These are phyloP conservation scores for Keithomyces neogunnii DNA, from an alignment of 2,329 filamentous ascomycete species.

Conservation along the genomic window DNA sequence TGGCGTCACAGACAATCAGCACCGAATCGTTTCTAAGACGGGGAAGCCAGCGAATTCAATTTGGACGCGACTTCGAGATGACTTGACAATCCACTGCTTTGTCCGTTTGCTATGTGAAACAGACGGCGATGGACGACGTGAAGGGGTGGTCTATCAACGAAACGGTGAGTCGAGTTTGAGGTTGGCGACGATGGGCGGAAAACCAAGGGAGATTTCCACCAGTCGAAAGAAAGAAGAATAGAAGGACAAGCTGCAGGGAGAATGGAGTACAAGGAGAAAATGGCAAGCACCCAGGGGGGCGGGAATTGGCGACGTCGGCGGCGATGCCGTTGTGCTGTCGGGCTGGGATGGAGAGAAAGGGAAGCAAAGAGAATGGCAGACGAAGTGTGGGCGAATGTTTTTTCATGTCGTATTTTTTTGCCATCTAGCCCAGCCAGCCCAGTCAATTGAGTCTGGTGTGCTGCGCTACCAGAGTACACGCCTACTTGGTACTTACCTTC, in stretches of 20 bases:
- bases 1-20: constrained; percentile 1
- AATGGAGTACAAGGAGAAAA: constrained; percentile 6
- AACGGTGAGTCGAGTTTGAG: background rate
- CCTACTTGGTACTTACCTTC: too few relatives aligned
- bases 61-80: background rate
- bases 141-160: constrained; percentile 3
- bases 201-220: background rate
- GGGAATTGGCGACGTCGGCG: constrained; percentile 16
- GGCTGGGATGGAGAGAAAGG: constrained; percentile 16
- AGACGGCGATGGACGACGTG: background rate
- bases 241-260: constrained; percentile 7
- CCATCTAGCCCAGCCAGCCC: background rate
- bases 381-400: constrained; percentile 14
- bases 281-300: constrained; percentile 12
- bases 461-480: too few relatives aligned
- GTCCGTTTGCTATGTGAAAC: constrained; percentile 1
- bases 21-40: background rate
- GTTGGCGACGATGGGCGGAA: background rate
- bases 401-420: constrained; percentile 12
- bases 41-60: background rate
- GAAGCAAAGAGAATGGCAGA: constrained; percentile 15
- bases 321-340: constrained; percentile 19
- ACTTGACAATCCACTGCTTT: constrained; percentile 1
- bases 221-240: constrained; percentile 1
- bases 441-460: too few relatives aligned